Evolutionary conservation across 352 stramenopile genomes (phyloP), one percentile per base, ranked within the genome.

Genomic region (Phytophthora pisi): DNA sequence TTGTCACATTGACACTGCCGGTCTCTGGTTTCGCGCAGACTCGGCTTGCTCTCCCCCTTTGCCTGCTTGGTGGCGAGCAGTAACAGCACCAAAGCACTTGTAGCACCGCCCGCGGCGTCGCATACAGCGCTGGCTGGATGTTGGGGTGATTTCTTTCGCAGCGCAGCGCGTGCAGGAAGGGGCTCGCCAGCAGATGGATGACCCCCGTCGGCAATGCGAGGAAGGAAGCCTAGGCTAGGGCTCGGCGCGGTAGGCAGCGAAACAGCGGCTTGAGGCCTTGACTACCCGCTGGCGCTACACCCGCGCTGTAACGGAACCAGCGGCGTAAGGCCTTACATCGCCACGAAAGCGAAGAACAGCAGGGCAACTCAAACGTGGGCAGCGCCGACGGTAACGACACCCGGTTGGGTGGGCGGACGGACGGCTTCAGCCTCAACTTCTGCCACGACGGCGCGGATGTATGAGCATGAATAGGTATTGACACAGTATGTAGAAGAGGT

Each of bases 121-220:
- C 31, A 38, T 38, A 38, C 31, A 10, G 31, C 11, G 11, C 31
- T 13, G 31, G 36, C 10, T 43, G 42, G 31, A 16, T 36, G 9
- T 30, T 30, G 26, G 26, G 31, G 15, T 3, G 58, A 68, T 72
- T 72, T 72, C 58, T 68, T 72, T 72, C 65, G 64, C 57, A 72
- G 58, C 45, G 45, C 24, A 20, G n/a, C 23, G 24, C 20, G 16
- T 24, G 11, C 24, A 20, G 47, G 23, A 15, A 38, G 9, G 31
- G 15, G 7, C 31, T 38, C 31, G 8, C 31, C 31, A 38, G 0
- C 31, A 38, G 31, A 15, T 38, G 31, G 31, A 38, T 38, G 31
- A 38, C 31, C 31, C 31, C 31, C 9, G 31, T 4, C 31, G 31
- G 31, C 8, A 38, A 4, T 20, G 31, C 31, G 31, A 15, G 31